Evolutionary conservation across 2,329 filamentous ascomycete genomes (phyloP), one percentile per base, ranked within the genome.

Genomic region (Tolypocladium capitatum): DNA sequence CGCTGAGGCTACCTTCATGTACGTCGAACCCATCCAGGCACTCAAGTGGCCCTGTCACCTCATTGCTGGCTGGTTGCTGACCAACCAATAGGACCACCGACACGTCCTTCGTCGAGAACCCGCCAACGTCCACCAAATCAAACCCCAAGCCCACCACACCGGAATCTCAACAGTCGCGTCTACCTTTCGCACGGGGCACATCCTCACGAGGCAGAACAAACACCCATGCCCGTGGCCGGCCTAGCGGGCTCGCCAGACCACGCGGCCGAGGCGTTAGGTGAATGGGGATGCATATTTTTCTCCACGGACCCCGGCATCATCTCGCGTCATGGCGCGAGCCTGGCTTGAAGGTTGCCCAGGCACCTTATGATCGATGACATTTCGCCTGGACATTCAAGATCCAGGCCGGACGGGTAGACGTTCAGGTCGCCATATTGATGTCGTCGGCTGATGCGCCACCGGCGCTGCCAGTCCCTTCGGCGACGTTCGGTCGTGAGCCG

Each of bases 51-150:
- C 33, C 13, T 20, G n/a, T 38, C 21, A 41, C 43, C 47, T 50
- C 34, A 7, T 10, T 52, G 44, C 52, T 58, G 54, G 50, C 59
- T 51, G 48, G 52, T 53, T 36, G 40, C 43, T 48, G 18, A 48
- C 38, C 8, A 30, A 20, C 4, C 5, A 16, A 21, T 48, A 91
- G 86, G 75, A 95, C 90, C 24, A 94, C 87, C 11, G 89, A 95
- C 60, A 94, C 84, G 6, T 87, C 86, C 1, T 96, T 95, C 60
- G 80, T 95, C 48, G 88, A 95, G 32, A 86, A 95, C 57, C 90
- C 89, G 8, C 66, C 75, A 2, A 68, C 69, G n/a, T 68, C 75
- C 14, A 72, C 72, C 24, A 79, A 71, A 56, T 62, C 73, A 27
- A 67, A 68, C 5, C 63, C 68, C 8, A 75, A 69, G 51, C 71